Evolutionary conservation across 192 early-diverging fungal species (phyloP), one percentile per base, ranked within the genome.

Genomic region (Coemansia sp.): DNA sequence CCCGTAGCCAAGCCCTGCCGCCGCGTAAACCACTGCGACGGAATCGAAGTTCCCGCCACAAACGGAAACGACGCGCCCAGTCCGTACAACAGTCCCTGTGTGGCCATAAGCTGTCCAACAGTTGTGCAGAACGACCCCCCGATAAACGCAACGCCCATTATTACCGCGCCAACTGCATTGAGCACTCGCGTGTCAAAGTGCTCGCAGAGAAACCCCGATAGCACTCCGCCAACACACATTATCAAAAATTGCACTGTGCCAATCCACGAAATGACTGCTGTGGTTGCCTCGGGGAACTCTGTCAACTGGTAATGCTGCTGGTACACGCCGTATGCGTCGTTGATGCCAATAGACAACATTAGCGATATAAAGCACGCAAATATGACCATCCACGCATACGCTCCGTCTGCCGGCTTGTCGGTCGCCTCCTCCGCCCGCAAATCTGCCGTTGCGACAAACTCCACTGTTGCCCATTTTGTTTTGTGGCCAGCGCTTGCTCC

Each of bases 1-100:
- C 84, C 84, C 12, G 80, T 80, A 6, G 84, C 84, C 50, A 85
- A 67, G 10, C 82, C 84, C 17, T 73, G 77, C 23, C 75, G 72
- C 54, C 59, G 67, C 25, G 67, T 79, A 45, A 85, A 85, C 71
- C 75, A 85, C 62, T 83, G 78, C 48, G 72, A 63, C 11, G 74
- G 73, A 17, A 76, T 76, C 11, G 76, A 66, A 0, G 79, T 83
- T 7, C 76, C 75, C 2, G 83, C 77, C 9, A 82, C 67, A 62
- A 79, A 79, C 2, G 75, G 75, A n/a, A 84, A 80, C 37, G 77
- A 76, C 0, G 81, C 81, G 0, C 83, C 83, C 35, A 83, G 39
- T 9, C 83, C 83, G 48, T 78, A 75, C 14, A 84, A 55, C 19
- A 84, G 11, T 0, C 83, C 83, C 53, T 84, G 83, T 11, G 83